Percentiles rank a stretch among this genome's conserved stretches.
These are phyloP conservation scores for Trichoderma gracile DNA, from an alignment of 2,329 filamentous ascomycete genomes.

Conservation along the genomic window DNA sequence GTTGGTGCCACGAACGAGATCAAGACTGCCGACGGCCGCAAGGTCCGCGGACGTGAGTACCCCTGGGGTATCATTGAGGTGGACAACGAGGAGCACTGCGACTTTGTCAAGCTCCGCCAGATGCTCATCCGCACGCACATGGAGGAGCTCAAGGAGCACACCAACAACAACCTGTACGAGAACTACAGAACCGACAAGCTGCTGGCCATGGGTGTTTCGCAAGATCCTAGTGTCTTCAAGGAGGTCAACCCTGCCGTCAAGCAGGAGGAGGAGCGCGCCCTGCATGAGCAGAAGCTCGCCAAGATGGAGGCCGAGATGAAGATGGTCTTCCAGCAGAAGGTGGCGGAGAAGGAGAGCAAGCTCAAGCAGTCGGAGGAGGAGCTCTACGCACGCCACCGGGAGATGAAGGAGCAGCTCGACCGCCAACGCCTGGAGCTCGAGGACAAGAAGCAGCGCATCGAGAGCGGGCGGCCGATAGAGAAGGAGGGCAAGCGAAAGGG, in stretches of 20 bases:
- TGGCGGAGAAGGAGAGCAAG: constrained; percentile 99
- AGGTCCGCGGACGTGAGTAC: constrained; percentile 93
- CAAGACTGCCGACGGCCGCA: constrained; percentile 84
- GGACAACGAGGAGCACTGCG: constrained; percentile 99
- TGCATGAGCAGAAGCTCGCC: constrained; percentile 99
- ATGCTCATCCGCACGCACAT: constrained; percentile 99
- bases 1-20: constrained; percentile 97
- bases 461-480: constrained; percentile 93
- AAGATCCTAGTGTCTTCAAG: constrained; percentile 99
- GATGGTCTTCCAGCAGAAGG: constrained; percentile 99
- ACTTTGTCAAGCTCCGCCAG: constrained; percentile 99
- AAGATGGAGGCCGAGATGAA: constrained; percentile 99
- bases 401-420: constrained; percentile 99
- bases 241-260: constrained; percentile 99
- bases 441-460: constrained; percentile 95
- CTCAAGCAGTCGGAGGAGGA: constrained; percentile 99
- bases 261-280: constrained; percentile 96
- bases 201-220: constrained; percentile 95
- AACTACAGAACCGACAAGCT: constrained; percentile 99
- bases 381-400: constrained; percentile 93
- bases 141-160: constrained; percentile 99
- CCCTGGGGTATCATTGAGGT: constrained; percentile 99
- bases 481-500: constrained; percentile 99
- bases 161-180: constrained; percentile 98
- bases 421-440: constrained; percentile 92